phyloP scores from a whole-genome alignment of 106 monocot species.

The Gastrodia elata region DNA sequence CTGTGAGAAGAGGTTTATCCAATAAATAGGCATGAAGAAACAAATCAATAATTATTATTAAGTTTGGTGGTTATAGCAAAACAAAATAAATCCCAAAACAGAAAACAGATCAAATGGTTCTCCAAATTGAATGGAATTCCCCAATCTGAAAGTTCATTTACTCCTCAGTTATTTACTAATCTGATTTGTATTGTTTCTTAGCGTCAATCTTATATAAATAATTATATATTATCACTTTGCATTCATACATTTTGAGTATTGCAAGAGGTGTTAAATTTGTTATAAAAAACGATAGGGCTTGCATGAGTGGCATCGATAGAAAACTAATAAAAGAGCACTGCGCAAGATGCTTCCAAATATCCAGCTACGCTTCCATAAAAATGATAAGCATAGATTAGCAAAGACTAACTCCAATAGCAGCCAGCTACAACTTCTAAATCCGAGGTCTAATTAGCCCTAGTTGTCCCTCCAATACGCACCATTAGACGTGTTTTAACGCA shows the following conservation, averaged over 20 bases:
- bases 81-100: not conserved
- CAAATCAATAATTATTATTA: not conserved
- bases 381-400: not conserved
- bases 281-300: not conserved
- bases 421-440: not conserved
- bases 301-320: not conserved
- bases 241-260: not conserved
- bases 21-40: not conserved
- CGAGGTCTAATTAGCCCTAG: not conserved
- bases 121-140: not conserved
- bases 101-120: not conserved
- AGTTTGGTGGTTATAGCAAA: not conserved
- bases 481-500: no score
- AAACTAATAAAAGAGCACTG: not conserved
- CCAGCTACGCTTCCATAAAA: not conserved
- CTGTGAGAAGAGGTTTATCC: not conserved
- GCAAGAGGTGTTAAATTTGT: not conserved
- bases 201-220: not conserved
- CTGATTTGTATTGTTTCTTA: not conserved
- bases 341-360: not conserved
- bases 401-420: not conserved
- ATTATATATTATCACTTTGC: not conserved
- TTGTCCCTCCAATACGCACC: not conserved
- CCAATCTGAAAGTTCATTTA: not conserved
- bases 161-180: not conserved